Conservation (phyloP, 75 land plant species). For the Cupressus sempervirens region DNA sequence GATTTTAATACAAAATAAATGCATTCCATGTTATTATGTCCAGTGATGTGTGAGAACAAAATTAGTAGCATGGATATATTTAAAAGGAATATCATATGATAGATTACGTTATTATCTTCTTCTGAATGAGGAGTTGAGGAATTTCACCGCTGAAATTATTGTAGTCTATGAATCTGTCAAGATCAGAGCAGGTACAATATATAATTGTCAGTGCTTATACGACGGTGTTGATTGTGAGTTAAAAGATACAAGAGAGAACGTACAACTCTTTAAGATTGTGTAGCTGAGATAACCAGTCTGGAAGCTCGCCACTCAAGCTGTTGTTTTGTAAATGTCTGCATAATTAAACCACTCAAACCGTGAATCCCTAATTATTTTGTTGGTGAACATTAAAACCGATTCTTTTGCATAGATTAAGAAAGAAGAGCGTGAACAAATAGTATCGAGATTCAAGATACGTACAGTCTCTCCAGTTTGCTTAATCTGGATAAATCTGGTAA, state of each 20-base stretch:
- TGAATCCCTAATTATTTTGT: neutral
- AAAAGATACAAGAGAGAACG: neutral
- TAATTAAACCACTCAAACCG: neutral
- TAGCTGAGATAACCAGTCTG: neutral
- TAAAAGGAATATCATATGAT: neutral
- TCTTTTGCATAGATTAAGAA: too few relatives aligned
- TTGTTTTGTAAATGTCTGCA: constrained; percentile 7
- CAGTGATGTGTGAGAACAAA: neutral
- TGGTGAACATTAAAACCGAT: too few relatives aligned
- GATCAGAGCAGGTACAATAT: neutral
- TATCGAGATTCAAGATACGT: neutral
- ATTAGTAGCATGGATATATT: neutral
- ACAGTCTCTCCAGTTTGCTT: neutral
- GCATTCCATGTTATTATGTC: neutral
- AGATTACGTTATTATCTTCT: neutral
- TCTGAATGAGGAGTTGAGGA: neutral
- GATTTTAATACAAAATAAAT: neutral
- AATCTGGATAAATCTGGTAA: neutral
- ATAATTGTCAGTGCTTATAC: neutral
- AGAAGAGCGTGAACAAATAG: neutral
- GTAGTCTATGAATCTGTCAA: neutral
- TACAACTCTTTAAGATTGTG: neutral
- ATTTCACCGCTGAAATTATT: neutral
- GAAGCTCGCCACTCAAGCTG: neutral
- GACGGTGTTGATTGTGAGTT: neutral